Evolutionary conservation across 805 yeast species (phyloP).

Genomic region (Yamadazyma insecticola): DNA sequence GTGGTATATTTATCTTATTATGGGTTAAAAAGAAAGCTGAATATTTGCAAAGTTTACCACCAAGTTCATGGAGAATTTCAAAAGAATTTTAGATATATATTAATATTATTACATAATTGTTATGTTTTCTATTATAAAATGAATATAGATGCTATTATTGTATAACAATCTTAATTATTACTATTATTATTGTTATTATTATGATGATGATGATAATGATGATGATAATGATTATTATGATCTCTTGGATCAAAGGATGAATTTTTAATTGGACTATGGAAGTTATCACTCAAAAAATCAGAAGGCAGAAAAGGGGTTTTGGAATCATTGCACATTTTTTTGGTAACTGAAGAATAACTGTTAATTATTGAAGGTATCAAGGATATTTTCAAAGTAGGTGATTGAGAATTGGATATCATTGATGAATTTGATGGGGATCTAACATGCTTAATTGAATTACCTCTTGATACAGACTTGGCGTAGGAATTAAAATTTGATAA

Average conservation of each 20-base stretch:
- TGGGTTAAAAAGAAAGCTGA: conserved; percentile 63
- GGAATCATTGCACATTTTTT: conserved; percentile 29
- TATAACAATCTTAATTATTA: no score
- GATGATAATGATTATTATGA: neutral
- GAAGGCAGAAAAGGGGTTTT: conserved; percentile 39
- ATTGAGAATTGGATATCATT: conserved; percentile 6
- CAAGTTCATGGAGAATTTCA: conserved; percentile 68
- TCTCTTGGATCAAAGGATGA: conserved; percentile 7
- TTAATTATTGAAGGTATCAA: conserved; percentile 38
- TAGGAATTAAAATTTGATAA: conserved; percentile 2
- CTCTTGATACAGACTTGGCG: conserved; percentile 2
- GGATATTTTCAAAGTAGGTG: conserved; percentile 21
- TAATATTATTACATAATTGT: neutral
- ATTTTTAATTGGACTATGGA: conserved; percentile 13
- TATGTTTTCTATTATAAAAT: conserved; percentile 1
- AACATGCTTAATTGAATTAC: neutral
- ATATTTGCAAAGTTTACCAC: conserved; percentile 67
- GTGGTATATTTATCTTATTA: conserved; percentile 64
- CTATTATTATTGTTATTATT: neutral
- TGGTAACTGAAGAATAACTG: conserved; percentile 31
- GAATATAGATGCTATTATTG: neutral
- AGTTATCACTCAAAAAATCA: conserved; percentile 35
- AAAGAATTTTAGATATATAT: conserved; percentile 1
- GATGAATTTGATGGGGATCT: neutral
- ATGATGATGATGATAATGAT: neutral